phyloP scores from a whole-genome alignment of 78 protist genomes.

The Emiliania huxleyi region DNA sequence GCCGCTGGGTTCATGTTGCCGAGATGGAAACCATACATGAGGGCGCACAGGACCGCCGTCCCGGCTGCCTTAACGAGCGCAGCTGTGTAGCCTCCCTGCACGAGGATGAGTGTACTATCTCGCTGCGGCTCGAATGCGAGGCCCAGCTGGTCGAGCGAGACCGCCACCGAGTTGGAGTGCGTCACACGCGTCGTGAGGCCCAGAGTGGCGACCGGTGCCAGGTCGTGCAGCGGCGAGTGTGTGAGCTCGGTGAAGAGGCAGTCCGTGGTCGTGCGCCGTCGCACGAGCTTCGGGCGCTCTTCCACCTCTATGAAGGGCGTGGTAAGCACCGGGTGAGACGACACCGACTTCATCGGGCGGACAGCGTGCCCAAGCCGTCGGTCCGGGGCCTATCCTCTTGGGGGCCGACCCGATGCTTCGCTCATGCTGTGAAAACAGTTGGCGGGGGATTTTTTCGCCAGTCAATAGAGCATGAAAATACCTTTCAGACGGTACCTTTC shows the following conservation, averaged over 20 bases:
- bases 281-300: not conserved
- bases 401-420: no score
- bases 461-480: no score
- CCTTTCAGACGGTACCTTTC: no score
- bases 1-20: conserved; percentile 4
- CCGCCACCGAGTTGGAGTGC: not conserved
- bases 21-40: not conserved
- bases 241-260: not conserved
- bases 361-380: no score
- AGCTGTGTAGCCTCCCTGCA: not conserved
- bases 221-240: not conserved
- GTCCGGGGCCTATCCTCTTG: no score
- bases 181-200: conserved; percentile 7
- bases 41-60: not conserved
- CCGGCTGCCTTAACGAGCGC: not conserved
- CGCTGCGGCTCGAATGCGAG: not conserved
- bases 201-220: not conserved
- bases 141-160: not conserved
- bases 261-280: not conserved
- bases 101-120: not conserved
- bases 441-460: no score
- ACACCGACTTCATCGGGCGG: not conserved
- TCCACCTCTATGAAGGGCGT: not conserved
- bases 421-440: no score
- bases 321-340: not conserved